Evolutionary conservation across 2,329 filamentous ascomycete genomes (phyloP), one percentile per base, ranked within the genome.

Genomic region (Colletotrichum godetiae): DNA sequence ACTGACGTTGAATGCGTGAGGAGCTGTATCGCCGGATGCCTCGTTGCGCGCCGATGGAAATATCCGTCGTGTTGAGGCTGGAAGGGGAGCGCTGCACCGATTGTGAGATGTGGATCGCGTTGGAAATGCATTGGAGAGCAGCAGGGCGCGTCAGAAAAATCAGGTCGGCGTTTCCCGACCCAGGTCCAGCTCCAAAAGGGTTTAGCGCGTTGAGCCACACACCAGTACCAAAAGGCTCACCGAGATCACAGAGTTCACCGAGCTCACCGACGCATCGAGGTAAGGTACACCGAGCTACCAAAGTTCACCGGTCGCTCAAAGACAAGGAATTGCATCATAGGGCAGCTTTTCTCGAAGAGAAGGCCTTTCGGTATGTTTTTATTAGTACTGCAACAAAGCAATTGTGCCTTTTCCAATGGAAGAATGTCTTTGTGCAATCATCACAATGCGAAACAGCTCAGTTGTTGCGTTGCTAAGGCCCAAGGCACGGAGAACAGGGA

Each of bases 81-180:
- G 61, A 56, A 65, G 68, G 57, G 49, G 60, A 73, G 55, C 27
- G 71, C 62, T 67, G 53, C 53, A 59, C 62, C 13, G 70, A 70
- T 61, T 71, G 55, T 59, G 56, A 49, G 61, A 57, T 73, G 67
- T 73, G 71, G 72, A 74, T 72, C 72, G 72, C 72, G 72, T 73
- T 72, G 57, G 71, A 64, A 72, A 59, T 74, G 68, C 37, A 67
- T 65, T 66, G 60, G 63, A 52, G 67, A 74, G 57, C 68, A 68
- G 33, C 68, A 35, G 53, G 62, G 68, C 72, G 72, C 68, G 72
- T 74, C 67, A 73, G 71, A 74, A 74, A 74, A 74, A 74, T 73
- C 63, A 56, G 56, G 72, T 68, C 72, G 72, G 72, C 33, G 49
- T 55, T 72, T 74, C 33, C 72, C 62, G 68, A 67, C n/a, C 66